Conservation (phyloP, 805 yeast genomes). For the Zygotorulaspora danielsina region DNA sequence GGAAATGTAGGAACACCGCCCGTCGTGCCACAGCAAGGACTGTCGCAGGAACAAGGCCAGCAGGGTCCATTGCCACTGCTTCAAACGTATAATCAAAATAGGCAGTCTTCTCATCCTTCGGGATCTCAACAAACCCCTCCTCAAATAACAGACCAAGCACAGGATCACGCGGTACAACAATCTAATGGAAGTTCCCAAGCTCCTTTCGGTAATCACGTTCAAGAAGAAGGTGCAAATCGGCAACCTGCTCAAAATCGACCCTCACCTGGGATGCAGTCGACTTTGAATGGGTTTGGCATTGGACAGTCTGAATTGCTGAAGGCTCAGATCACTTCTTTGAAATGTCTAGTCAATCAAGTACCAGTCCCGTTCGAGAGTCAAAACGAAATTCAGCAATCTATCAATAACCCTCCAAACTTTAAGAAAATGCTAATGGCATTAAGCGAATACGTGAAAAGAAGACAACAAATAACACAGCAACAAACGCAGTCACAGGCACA, state of each 20-base stretch:
- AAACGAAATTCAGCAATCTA: constrained; percentile 29
- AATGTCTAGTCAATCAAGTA: constrained; percentile 30
- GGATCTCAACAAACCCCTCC: background rate
- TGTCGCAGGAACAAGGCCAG: constrained; percentile 4
- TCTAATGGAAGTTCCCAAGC: background rate
- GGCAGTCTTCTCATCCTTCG: constrained; percentile 3
- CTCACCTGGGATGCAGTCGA: constrained; percentile 4
- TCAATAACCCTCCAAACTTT: constrained; percentile 34
- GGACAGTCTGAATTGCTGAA: constrained; percentile 33
- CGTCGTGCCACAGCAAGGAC: background rate
- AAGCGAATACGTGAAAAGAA: constrained; percentile 29
- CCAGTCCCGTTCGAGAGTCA: constrained; percentile 31
- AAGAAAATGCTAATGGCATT: constrained; percentile 30
- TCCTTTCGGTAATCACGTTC: constrained; percentile 1
- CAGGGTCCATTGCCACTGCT: constrained; percentile 6
- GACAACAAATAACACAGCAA: constrained; percentile 11
- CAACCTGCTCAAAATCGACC: constrained; percentile 11
- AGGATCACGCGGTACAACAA: constrained; percentile 1
- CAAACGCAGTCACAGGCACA: constrained; percentile 2
- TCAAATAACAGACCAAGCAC: background rate
- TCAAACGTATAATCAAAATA: constrained; percentile 7
- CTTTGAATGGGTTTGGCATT: constrained; percentile 24
- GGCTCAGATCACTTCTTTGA: constrained; percentile 37
- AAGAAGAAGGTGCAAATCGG: constrained; percentile 7
- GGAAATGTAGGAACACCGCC: constrained; percentile 2